A percentile compares a stretch with the other conserved stretches of the same genome.
Evolutionary conservation across 2,329 filamentous ascomycete species (phyloP).

Genomic region (Aureobasidium namibiae): DNA sequence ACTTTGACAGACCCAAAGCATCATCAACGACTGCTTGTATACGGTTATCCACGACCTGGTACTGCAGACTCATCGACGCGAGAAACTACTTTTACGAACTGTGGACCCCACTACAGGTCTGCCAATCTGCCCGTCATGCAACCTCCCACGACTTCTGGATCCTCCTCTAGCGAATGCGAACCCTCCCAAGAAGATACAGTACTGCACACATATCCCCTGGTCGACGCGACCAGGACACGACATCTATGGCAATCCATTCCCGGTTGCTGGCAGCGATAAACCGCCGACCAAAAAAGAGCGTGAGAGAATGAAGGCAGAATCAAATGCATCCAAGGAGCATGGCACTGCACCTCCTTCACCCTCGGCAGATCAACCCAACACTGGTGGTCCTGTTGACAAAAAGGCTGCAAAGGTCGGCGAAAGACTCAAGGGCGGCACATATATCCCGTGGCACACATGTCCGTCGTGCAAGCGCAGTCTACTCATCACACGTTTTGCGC

Average conservation of each 20-base stretch:
- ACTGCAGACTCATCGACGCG: slow-evolving; percentile 66
- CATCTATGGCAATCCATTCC: slow-evolving; percentile 76
- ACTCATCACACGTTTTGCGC: slow-evolving; percentile 52
- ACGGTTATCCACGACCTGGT: slow-evolving; percentile 70
- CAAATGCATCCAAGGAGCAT: slow-evolving; percentile 23
- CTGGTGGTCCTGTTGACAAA: slow-evolving; percentile 32
- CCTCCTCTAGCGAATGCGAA: slow-evolving; percentile 50
- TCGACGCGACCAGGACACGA: slow-evolving; percentile 69
- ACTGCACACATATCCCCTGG: slow-evolving; percentile 73
- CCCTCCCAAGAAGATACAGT: slow-evolving; percentile 43
- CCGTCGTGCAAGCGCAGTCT: slow-evolving; percentile 54
- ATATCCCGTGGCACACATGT: slow-evolving; percentile 48
- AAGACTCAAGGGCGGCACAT: slow-evolving; percentile 42
- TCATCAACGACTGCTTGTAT: slow-evolving; percentile 68
- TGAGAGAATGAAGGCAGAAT: slow-evolving; percentile 45
- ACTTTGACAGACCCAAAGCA: slow-evolving; percentile 38
- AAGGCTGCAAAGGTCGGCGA: slow-evolving; percentile 32
- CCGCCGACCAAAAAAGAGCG: slow-evolving; percentile 65
- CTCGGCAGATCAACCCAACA: slow-evolving; percentile 20
- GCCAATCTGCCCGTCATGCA: slow-evolving; percentile 66
- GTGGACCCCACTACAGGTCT: slow-evolving; percentile 63
- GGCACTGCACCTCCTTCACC: slow-evolving; percentile 27
- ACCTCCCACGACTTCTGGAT: slow-evolving; percentile 63
- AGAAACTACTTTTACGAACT: slow-evolving; percentile 69
- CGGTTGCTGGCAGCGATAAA: slow-evolving; percentile 52